A percentile compares a stretch with the other conserved stretches of the same genome.
phyloP scores from a whole-genome alignment of 345 rosid genomes.

The thale cress (Arabidopsis thaliana) region DNA sequence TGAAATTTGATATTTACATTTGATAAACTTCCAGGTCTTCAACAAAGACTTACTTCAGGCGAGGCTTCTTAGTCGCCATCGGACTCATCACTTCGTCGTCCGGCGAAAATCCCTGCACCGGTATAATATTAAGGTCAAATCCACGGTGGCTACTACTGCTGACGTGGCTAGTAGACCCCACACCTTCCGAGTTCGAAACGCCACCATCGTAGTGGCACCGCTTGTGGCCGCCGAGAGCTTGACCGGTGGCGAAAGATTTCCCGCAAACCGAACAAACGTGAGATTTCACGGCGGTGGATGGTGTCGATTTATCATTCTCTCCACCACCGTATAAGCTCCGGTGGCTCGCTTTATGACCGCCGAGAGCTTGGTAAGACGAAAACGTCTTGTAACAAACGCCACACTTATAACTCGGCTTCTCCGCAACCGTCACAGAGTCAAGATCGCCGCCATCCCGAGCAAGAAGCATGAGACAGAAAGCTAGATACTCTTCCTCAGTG shows the following conservation, averaged over 20 bases:
- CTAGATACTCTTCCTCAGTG: conserved; percentile 53
- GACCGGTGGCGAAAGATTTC: conserved; percentile 79
- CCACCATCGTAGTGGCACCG: conserved; percentile 76
- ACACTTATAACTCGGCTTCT: conserved; percentile 56
- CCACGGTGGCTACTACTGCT: conserved; percentile 54
- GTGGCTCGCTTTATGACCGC: conserved; percentile 95
- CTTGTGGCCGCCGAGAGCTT: conserved; percentile 94
- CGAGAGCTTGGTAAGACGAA: conserved; percentile 80
- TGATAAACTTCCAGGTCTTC: background rate
- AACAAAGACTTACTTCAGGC: conserved; percentile 14
- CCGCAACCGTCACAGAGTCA: conserved; percentile 2
- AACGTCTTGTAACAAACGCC: conserved; percentile 74
- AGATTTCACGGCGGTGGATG: conserved; percentile 47
- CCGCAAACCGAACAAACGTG: conserved; percentile 87
- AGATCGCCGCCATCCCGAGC: conserved; percentile 39
- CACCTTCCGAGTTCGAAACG: conserved; percentile 50
- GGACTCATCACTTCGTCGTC: conserved; percentile 62
- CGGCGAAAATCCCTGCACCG: conserved; percentile 48
- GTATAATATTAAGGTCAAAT: conserved; percentile 67
- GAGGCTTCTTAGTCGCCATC: conserved; percentile 51
- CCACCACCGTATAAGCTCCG: conserved; percentile 26
- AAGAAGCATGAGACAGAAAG: conserved; percentile 57
- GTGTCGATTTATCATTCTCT: conserved; percentile 7
- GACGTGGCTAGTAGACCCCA: conserved; percentile 54
- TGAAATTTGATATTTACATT: conserved; percentile 14